Conservation (phyloP, 805 yeast species). For the Kodamaea kaohsiungensis region DNA sequence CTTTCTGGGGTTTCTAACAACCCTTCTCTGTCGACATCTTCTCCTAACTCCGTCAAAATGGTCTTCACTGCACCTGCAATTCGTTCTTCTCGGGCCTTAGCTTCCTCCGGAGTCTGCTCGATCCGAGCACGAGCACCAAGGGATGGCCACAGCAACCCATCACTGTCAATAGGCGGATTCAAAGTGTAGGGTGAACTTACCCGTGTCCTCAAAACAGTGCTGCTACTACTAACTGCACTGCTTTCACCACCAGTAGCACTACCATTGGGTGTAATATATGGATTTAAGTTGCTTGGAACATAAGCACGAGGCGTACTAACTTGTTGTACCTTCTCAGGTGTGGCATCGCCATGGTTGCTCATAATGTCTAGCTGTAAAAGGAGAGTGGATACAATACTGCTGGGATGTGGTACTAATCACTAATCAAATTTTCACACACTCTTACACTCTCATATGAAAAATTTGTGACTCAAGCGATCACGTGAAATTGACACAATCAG, state of each 20-base stretch:
- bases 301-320: constrained; percentile 5
- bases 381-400: not conserved
- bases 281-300: constrained; percentile 8
- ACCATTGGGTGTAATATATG: not conserved
- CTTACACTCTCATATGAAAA: constrained; percentile 3
- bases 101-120: constrained; percentile 67
- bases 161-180: constrained; percentile 83
- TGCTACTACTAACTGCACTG: not conserved
- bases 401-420: not conserved
- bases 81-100: constrained; percentile 63
- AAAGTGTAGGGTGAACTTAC: constrained; percentile 7
- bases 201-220: not conserved
- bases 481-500: constrained; percentile 1
- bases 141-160: constrained; percentile 94
- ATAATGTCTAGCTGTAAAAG: not conserved
- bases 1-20: constrained; percentile 91
- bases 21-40: constrained; percentile 87
- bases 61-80: constrained; percentile 84
- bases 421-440: not conserved
- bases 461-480: constrained; percentile 7
- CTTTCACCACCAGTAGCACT: not conserved
- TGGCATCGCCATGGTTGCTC: constrained; percentile 4
- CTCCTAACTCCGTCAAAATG: constrained; percentile 83
- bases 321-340: not conserved
- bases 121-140: constrained; percentile 78